Conservation (phyloP, 257 asterid species). For the Orobanche coerulescens region DNA sequence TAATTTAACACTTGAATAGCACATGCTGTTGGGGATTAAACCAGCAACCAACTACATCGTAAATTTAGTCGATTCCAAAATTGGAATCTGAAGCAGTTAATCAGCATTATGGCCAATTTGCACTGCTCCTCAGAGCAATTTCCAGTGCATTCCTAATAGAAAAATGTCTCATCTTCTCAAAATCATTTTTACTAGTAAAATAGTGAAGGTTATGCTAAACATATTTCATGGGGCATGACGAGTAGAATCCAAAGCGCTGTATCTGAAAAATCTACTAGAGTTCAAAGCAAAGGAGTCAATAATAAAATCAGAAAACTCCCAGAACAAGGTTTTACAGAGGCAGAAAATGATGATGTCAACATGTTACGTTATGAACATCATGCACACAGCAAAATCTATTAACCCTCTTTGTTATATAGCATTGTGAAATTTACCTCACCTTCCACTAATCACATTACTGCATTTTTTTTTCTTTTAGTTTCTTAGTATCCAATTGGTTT, state of each 20-base stretch:
- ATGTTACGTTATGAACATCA: background rate
- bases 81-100: background rate
- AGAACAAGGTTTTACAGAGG: background rate
- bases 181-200: background rate
- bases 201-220: background rate
- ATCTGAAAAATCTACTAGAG: background rate
- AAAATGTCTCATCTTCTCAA: background rate
- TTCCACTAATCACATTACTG: background rate
- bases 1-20: background rate
- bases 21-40: background rate
- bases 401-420: background rate
- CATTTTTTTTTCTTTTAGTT: background rate
- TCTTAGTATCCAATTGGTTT: background rate
- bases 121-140: background rate
- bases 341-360: background rate
- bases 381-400: background rate
- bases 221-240: background rate
- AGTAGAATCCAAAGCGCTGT: background rate
- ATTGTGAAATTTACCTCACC: background rate
- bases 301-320: background rate
- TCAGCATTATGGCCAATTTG: background rate
- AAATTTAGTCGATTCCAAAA: background rate
- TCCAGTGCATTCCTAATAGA: background rate
- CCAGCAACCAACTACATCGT: background rate
- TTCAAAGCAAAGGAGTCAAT: background rate